Evolutionary conservation across 208 protist genomes (phyloP).

Genomic region (Crithidia expoeki): DNA sequence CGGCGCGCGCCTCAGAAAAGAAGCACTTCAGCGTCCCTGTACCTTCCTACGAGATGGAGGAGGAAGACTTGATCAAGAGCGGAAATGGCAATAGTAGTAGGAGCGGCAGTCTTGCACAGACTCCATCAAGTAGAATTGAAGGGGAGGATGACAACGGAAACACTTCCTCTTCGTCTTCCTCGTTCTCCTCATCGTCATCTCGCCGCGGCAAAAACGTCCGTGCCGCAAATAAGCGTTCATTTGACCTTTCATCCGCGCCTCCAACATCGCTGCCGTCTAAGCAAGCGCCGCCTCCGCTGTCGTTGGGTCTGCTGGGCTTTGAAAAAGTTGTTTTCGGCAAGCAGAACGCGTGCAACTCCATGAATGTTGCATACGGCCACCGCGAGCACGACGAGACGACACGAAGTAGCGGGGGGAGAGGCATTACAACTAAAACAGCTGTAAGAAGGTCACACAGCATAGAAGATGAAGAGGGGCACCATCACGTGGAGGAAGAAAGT

Average conservation of each 20-base stretch:
- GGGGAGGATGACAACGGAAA: too few relatives aligned
- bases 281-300: not conserved
- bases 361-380: not conserved
- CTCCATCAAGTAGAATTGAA: not conserved
- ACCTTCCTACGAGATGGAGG: slow-evolving; percentile 8
- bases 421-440: too few relatives aligned
- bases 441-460: not conserved
- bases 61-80: not conserved
- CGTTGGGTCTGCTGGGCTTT: slow-evolving; percentile 12
- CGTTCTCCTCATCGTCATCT: not conserved
- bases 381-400: not conserved
- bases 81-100: not conserved
- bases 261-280: slow-evolving; percentile 10
- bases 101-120: not conserved
- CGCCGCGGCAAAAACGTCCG: slow-evolving; percentile 1
- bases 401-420: not conserved
- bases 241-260: not conserved
- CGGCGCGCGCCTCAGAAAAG: not conserved
- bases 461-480: not conserved
- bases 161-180: too few relatives aligned
- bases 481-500: not conserved
- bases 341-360: not conserved
- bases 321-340: slow-evolving; percentile 13
- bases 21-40: slow-evolving; percentile 12
- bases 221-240: not conserved